Conservation (phyloP, 345 rosid species). For the Gynandropsis gynandra region DNA sequence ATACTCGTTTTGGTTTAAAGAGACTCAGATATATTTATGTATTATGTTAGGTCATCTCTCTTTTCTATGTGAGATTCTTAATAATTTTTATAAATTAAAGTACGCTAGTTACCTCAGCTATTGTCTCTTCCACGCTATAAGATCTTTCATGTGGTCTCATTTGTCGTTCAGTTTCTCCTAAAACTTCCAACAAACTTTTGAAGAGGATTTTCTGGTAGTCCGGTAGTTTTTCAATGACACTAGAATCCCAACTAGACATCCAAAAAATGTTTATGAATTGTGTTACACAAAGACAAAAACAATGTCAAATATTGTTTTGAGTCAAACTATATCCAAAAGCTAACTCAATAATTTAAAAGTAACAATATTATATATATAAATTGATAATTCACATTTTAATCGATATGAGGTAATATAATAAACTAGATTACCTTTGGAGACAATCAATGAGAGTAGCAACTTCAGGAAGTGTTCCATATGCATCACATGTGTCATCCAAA, state of each 20-base stretch:
- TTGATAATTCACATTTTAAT: no score
- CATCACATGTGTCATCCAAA: constrained; percentile 15
- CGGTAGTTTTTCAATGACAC: background rate
- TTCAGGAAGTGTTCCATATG: constrained; percentile 7
- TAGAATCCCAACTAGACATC: background rate
- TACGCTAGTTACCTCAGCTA: background rate
- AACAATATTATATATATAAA: no score
- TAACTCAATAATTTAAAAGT: no score
- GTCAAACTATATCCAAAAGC: no score
- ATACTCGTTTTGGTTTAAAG: no score
- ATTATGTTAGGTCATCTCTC: no score
- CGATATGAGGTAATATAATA: no score
- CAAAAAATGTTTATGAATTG: no score
- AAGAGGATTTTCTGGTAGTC: background rate
- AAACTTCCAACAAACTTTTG: background rate
- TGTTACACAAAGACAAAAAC: no score
- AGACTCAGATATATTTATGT: no score
- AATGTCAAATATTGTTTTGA: no score
- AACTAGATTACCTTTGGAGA: constrained; percentile 9
- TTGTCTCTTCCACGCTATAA: background rate
- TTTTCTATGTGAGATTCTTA: no score
- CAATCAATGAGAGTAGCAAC: background rate
- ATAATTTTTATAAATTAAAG: background rate
- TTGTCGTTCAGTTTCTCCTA: constrained; percentile 1
- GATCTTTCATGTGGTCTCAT: constrained; percentile 3